Evolutionary conservation across 192 early-diverging fungal species (phyloP), one percentile per base, ranked within the genome.

Genomic region (Gryganskiella cystojenkinii): DNA sequence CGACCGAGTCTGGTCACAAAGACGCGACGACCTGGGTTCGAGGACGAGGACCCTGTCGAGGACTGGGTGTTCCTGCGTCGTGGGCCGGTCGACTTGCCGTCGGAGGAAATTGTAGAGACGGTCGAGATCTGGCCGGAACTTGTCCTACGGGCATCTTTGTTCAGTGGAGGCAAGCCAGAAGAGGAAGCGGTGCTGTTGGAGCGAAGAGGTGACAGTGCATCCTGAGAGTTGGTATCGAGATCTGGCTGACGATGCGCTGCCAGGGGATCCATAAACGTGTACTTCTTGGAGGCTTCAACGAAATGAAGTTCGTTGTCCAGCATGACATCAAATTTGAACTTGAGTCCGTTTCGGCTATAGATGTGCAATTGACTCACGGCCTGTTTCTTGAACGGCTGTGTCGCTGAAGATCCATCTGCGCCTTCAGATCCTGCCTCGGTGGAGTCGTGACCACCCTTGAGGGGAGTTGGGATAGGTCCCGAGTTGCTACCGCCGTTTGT

Each of bases 301-400:
- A 78, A 78, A 30, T 78, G 74, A 25, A 78, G 66, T 20, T 78
- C 74, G 20, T 78, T 78, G 56, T 78, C 74, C 24, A 64, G 60
- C 74, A 78, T 78, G 3, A 78, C 74, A 64, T 78, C 74, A 69
- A 78, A 78, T 56, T 78, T 78, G 66, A 78, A 78, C 67, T 78
- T 78, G 66, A 78, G 74, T 37, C 74, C 74, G 19, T 78, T 78
- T 7, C 67, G 66, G 35, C 74, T 78, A 28, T 78, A 78, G 44
- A 78, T 78, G 56, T 78, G 74, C 0, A 78, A 47, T 27, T 78
- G 74, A 27, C 40, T 25, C 3, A 69, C 50, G 8, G 74, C 74
- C 27, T 58, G 61, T 40, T 78, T 78, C 50, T 78, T 78, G 61
- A 78, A 78, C 42, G 52, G 58, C 2, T 24, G 52, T 55, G 13